Conservation (phyloP, 192 early-diverging fungal species). For the Glomus cerebriforme region DNA sequence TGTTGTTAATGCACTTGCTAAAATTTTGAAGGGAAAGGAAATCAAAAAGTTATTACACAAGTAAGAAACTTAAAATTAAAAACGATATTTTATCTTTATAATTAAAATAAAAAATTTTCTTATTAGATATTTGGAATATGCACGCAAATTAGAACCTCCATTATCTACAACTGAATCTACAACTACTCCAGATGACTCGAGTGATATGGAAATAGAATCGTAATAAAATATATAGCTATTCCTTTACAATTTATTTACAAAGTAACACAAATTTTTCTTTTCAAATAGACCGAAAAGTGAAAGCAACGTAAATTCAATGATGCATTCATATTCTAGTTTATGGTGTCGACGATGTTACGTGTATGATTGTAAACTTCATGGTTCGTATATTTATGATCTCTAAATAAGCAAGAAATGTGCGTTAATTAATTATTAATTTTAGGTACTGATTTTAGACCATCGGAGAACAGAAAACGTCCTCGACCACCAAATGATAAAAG, state of each 20-base stretch:
- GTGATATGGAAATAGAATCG: not conserved
- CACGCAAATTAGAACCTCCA: not conserved
- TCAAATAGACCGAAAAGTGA: not conserved
- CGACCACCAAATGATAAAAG: not conserved
- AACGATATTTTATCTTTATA: not conserved
- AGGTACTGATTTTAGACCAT: constrained; percentile 22
- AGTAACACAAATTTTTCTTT: not conserved
- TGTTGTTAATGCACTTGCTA: not conserved
- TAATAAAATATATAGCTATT: not conserved
- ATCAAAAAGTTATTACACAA: not conserved
- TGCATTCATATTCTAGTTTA: constrained; percentile 24
- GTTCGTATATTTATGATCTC: not conserved
- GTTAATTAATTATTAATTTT: not conserved
- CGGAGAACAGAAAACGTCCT: constrained; percentile 21
- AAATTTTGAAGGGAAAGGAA: constrained; percentile 4
- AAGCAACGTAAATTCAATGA: not conserved
- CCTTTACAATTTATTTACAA: not conserved
- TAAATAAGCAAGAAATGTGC: not conserved
- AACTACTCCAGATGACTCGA: not conserved
- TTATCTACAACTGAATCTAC: not conserved
- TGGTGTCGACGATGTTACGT: constrained; percentile 32
- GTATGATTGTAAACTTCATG: constrained; percentile 31
- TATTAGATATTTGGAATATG: constrained; percentile 8
- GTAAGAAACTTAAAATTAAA: not conserved
- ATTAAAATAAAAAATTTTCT: not conserved